phyloP scores from a whole-genome alignment of 1,284 basidiomycete genomes.

The Fistulinella cinereoalba region DNA sequence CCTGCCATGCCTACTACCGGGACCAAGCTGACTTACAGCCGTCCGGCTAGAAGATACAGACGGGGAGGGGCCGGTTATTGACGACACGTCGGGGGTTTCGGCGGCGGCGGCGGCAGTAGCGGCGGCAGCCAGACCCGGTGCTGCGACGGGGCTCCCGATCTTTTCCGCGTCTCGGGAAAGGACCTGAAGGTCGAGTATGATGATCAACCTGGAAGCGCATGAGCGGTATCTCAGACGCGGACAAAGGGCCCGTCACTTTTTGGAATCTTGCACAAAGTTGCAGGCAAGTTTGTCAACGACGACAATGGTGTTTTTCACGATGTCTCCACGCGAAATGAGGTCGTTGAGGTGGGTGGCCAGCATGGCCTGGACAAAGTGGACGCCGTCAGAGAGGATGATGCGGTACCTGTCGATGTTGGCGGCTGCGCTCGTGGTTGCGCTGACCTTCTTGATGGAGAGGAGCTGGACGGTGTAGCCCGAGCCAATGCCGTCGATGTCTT shows the following conservation, averaged over 20 bases:
- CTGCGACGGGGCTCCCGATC: slow-evolving; percentile 68
- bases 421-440: slow-evolving; percentile 38
- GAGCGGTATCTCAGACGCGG: slow-evolving; percentile 3
- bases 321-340: slow-evolving; percentile 65
- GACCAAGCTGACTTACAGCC: slow-evolving; percentile 18
- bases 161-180: slow-evolving; percentile 56
- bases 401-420: slow-evolving; percentile 56
- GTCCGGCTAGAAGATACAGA: slow-evolving; percentile 16
- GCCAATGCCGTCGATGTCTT: slow-evolving; percentile 51
- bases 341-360: slow-evolving; percentile 89
- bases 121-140: slow-evolving; percentile 26
- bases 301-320: slow-evolving; percentile 75
- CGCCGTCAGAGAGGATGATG: slow-evolving; percentile 79
- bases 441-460: slow-evolving; percentile 79
- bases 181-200: slow-evolving; percentile 75
- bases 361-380: slow-evolving; percentile 89
- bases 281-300: slow-evolving; percentile 77
- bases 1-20: slow-evolving; percentile 32
- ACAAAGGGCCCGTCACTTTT: slow-evolving; percentile 53
- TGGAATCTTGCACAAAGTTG: slow-evolving; percentile 78
- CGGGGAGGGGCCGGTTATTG: slow-evolving; percentile 12
- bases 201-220: slow-evolving; percentile 65
- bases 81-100: slow-evolving; percentile 9
- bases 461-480: slow-evolving; percentile 72
- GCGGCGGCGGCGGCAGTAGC: slow-evolving; percentile 9